Conservation (phyloP, 257 asterid species). For the Coffea eugenioides region DNA sequence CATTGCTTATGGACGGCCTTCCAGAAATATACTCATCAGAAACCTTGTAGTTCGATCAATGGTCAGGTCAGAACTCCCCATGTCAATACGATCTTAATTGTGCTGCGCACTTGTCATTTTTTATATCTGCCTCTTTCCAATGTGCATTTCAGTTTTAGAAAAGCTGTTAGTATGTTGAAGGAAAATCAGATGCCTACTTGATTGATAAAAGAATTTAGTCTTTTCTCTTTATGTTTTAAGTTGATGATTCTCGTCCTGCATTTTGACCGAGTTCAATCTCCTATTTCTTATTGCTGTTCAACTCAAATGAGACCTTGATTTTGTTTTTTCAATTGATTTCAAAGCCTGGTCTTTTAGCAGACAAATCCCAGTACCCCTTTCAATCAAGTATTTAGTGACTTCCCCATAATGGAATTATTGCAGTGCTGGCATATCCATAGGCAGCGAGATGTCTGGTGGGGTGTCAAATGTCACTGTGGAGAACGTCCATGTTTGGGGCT, state of each 20-base stretch:
- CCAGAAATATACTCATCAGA: constrained; percentile 69
- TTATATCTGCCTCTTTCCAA: not conserved
- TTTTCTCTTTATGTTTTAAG: not conserved
- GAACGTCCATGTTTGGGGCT: constrained; percentile 71
- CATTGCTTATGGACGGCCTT: constrained; percentile 68
- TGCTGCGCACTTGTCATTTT: not conserved
- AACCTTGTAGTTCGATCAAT: constrained; percentile 88
- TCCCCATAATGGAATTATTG: constrained; percentile 11
- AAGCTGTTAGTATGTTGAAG: not conserved
- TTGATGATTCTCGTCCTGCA: not conserved
- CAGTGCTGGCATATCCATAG: constrained; percentile 96
- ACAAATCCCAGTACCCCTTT: no score
- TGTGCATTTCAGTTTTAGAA: not conserved
- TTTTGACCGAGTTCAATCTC: not conserved
- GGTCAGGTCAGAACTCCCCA: constrained; percentile 62
- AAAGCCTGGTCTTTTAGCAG: not conserved
- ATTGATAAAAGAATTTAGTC: not conserved
- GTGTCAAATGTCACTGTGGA: constrained; percentile 82
- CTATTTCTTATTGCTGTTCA: not conserved
- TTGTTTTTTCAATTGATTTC: no score
- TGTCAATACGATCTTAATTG: constrained; percentile 4
- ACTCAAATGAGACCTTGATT: not conserved
- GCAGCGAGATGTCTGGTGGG: constrained; percentile 99
- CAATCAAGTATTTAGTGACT: not conserved
- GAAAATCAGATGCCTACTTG: not conserved